Percentiles rank a stretch among this genome's conserved stretches.
These are phyloP conservation scores for Lasiosphaeria miniovina DNA, from an alignment of 495 filamentous ascomycete species.

Conservation along the genomic window DNA sequence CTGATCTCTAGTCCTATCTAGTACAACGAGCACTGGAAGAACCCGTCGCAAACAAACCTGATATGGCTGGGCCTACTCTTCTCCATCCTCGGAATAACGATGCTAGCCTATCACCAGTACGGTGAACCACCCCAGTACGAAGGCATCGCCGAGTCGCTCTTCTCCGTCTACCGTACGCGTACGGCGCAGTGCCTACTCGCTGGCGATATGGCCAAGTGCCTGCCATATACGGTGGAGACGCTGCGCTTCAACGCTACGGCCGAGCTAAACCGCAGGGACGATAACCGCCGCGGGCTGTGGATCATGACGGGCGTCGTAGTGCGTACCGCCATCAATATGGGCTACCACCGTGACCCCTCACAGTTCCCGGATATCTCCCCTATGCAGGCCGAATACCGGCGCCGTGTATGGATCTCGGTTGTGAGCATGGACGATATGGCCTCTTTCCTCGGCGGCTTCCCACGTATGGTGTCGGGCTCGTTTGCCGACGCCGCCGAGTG, in stretches of 20 bases:
- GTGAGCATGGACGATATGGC: conserved; percentile 32
- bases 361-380: conserved; percentile 18
- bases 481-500: conserved; percentile 31
- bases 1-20: conserved; percentile 3
- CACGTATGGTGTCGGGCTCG: conserved; percentile 25
- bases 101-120: conserved; percentile 64
- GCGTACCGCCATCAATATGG: conserved; percentile 39
- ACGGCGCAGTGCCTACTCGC: conserved; percentile 34
- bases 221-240: conserved; percentile 37
- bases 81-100: conserved; percentile 65
- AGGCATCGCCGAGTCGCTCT: conserved; percentile 54
- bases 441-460: conserved; percentile 38
- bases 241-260: conserved; percentile 32
- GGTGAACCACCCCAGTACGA: conserved; percentile 69
- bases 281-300: conserved; percentile 31
- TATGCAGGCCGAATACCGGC: conserved; percentile 36
- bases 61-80: conserved; percentile 37
- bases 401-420: conserved; percentile 34
- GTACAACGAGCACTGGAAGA: conserved; percentile 21
- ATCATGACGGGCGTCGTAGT: conserved; percentile 34
- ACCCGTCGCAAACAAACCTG: conserved; percentile 17
- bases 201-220: conserved; percentile 53
- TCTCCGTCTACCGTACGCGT: conserved; percentile 49
- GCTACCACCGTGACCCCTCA: conserved; percentile 36
- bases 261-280: conserved; percentile 23